Conservation (phyloP, 495 filamentous ascomycete genomes). For the Aspergillus cavernicola region DNA sequence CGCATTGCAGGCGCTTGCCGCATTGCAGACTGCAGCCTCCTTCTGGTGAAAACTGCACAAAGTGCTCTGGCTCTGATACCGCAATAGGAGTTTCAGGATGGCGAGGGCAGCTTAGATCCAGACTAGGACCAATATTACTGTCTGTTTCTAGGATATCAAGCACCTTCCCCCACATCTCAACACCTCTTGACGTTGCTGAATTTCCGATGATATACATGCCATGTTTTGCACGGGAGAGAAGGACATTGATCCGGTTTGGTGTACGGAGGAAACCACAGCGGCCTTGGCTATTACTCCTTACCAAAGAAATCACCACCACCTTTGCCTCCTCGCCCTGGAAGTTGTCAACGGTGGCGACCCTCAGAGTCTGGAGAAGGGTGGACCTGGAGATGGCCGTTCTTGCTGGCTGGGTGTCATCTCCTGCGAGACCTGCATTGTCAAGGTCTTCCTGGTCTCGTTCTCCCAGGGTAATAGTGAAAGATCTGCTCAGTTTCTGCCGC, state of each 20-base stretch:
- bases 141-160: slow-evolving; percentile 47
- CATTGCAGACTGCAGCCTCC: slow-evolving; percentile 66
- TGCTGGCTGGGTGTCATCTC: not conserved
- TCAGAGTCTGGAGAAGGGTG: slow-evolving; percentile 58
- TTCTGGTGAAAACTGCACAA: slow-evolving; percentile 59
- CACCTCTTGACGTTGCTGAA: slow-evolving; percentile 46
- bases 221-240: slow-evolving; percentile 67
- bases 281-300: slow-evolving; percentile 62
- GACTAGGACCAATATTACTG: slow-evolving; percentile 47
- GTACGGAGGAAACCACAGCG: slow-evolving; percentile 72
- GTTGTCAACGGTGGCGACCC: slow-evolving; percentile 81
- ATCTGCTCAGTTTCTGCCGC: slow-evolving; percentile 40
- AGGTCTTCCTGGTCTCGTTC: slow-evolving; percentile 65
- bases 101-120: slow-evolving; percentile 63
- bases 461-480: slow-evolving; percentile 60
- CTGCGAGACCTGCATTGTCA: slow-evolving; percentile 42
- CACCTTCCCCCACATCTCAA: slow-evolving; percentile 70
- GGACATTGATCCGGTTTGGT: slow-evolving; percentile 76
- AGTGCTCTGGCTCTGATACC: slow-evolving; percentile 60
- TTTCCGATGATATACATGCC: slow-evolving; percentile 88
- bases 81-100: slow-evolving; percentile 58
- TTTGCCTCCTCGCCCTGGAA: slow-evolving; percentile 84
- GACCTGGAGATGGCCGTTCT: slow-evolving; percentile 5
- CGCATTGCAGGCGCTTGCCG: slow-evolving; percentile 58
- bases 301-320: slow-evolving; percentile 76